Evolutionary conservation across 192 early-diverging fungal genomes (phyloP).

Genomic region (Umbelopsis vinacea): DNA sequence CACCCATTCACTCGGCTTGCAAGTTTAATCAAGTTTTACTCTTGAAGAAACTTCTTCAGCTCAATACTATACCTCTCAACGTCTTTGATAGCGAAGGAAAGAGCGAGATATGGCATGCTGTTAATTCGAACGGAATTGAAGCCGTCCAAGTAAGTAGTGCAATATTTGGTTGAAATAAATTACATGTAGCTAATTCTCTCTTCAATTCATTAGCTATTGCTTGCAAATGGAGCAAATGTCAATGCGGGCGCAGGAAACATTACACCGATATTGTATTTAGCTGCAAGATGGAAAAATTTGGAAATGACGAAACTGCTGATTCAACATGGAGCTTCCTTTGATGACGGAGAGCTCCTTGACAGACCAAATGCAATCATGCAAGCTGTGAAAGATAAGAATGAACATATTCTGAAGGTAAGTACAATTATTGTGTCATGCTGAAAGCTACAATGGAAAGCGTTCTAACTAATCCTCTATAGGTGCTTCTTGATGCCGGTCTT

Average conservation of each 20-base stretch:
- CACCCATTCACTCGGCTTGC: constrained; percentile 57
- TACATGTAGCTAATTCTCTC: neutral
- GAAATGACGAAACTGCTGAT: constrained; percentile 26
- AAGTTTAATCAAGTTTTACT: constrained; percentile 38
- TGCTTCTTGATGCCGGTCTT: neutral
- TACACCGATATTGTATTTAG: constrained; percentile 23
- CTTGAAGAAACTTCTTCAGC: constrained; percentile 32
- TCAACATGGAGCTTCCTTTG: constrained; percentile 28
- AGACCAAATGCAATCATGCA: constrained; percentile 41
- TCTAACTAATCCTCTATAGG: neutral
- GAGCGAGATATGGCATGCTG: constrained; percentile 48
- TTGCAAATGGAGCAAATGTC: constrained; percentile 19
- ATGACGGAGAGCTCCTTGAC: constrained; percentile 27
- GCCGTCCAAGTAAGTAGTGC: constrained; percentile 31
- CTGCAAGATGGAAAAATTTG: constrained; percentile 10
- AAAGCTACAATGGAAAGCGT: too few relatives aligned
- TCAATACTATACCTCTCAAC: neutral
- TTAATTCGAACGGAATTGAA: constrained; percentile 28
- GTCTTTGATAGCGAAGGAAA: constrained; percentile 41
- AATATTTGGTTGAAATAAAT: neutral
- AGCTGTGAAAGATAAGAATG: constrained; percentile 32
- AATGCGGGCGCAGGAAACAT: neutral
- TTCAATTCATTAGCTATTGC: constrained; percentile 17
- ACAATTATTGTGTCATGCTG: too few relatives aligned
- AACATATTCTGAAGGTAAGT: constrained; percentile 20